phyloP scores from a whole-genome alignment of 371 early-diverging fungal species.

The Mucor sp. region DNA sequence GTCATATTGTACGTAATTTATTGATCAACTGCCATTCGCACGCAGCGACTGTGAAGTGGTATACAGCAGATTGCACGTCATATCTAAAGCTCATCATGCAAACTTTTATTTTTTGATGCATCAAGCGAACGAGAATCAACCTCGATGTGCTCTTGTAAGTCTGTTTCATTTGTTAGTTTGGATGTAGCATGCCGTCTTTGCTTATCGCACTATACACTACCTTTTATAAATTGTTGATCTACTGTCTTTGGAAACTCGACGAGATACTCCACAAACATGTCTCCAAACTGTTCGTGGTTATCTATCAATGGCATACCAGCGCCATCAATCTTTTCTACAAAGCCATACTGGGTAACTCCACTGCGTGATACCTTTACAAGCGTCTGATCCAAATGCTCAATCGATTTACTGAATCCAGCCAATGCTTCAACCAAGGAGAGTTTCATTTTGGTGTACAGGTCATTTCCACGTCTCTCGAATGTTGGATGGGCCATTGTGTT shows the following conservation, averaged over 20 bases:
- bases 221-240: constrained; percentile 35
- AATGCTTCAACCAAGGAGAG: constrained; percentile 89
- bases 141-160: neutral
- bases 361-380: constrained; percentile 61
- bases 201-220: constrained; percentile 31
- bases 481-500: constrained; percentile 76
- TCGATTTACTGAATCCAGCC: constrained; percentile 80
- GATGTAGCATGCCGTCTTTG: neutral
- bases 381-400: constrained; percentile 86
- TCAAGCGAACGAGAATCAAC: neutral
- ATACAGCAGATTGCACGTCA: no score
- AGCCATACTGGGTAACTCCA: constrained; percentile 68
- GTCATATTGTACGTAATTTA: no score
- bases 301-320: constrained; percentile 83
- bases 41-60: no score
- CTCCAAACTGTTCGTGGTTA: constrained; percentile 71
- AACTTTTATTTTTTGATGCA: neutral
- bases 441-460: constrained; percentile 79
- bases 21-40: no score
- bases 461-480: constrained; percentile 81
- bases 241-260: constrained; percentile 80
- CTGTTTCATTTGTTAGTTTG: neutral
- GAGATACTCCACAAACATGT: constrained; percentile 87
- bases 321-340: constrained; percentile 73
- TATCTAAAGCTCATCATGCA: neutral